Evolutionary conservation across 768 basidiomycete species (phyloP).

Genomic region (Kwoniella mangroviensis): DNA sequence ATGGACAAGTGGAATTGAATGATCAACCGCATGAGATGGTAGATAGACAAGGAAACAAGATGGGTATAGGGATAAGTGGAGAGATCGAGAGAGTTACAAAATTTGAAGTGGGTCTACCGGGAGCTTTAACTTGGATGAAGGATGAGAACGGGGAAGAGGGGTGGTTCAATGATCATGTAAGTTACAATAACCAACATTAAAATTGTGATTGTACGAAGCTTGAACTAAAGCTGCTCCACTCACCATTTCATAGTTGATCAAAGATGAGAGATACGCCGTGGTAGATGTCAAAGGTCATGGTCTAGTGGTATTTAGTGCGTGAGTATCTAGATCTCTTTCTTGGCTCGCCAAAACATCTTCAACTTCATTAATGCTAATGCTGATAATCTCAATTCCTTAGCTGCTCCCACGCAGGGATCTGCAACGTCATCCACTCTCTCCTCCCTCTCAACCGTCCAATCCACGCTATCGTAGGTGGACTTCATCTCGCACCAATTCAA

Average conservation of each 20-base stretch:
- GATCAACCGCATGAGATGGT: constrained; percentile 70
- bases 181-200: constrained; percentile 14
- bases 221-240: not conserved
- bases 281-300: constrained; percentile 82
- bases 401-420: constrained; percentile 80
- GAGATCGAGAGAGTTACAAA: constrained; percentile 73
- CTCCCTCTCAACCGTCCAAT: constrained; percentile 69
- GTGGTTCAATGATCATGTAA: constrained; percentile 68
- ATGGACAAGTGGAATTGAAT: constrained; percentile 67
- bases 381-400: constrained; percentile 44
- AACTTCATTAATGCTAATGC: too few relatives aligned
- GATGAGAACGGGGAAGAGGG: constrained; percentile 40
- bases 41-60: constrained; percentile 56
- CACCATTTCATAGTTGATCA: constrained; percentile 64
- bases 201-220: not conserved
- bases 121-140: constrained; percentile 69
- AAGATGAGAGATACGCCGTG: constrained; percentile 80
- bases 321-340: constrained; percentile 54
- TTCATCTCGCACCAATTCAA: constrained; percentile 79
- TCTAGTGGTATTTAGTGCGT: constrained; percentile 82
- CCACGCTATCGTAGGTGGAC: constrained; percentile 81
- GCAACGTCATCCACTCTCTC: constrained; percentile 78
- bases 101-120: constrained; percentile 72
- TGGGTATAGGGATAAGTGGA: constrained; percentile 72
- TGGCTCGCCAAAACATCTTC: too few relatives aligned